phyloP scores from a whole-genome alignment of 2,329 filamentous ascomycete species.

The Fusarium armeniacum region DNA sequence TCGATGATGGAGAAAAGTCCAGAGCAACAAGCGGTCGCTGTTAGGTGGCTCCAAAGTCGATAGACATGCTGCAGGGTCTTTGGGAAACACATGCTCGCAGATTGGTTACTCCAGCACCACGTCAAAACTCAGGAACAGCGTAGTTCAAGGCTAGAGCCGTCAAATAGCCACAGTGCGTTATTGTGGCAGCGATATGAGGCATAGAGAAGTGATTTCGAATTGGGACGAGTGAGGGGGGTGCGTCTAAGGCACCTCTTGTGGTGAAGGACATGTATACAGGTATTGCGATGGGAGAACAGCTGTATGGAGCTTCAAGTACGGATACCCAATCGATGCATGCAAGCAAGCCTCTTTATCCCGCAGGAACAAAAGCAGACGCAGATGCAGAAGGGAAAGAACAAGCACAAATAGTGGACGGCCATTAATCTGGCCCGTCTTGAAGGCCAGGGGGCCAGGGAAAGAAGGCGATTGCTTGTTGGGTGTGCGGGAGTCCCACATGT shows the following conservation, averaged over 20 bases:
- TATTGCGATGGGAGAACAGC: constrained; percentile 47
- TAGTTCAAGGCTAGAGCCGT: constrained; percentile 29
- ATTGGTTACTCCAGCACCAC: constrained; percentile 40
- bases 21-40: constrained; percentile 10
- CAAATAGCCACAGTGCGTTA: constrained; percentile 45
- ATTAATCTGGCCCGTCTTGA: constrained; percentile 34
- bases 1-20: background rate
- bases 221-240: constrained; percentile 34
- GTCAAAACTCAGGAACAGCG: constrained; percentile 48
- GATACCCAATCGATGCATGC: constrained; percentile 58
- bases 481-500: constrained; percentile 52
- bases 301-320: constrained; percentile 56
- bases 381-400: constrained; percentile 37
- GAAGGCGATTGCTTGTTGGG: constrained; percentile 51
- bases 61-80: constrained; percentile 49
- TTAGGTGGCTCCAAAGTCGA: constrained; percentile 22
- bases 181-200: constrained; percentile 39
- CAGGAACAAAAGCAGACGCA: constrained; percentile 47
- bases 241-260: constrained; percentile 19
- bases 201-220: constrained; percentile 21
- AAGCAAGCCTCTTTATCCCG: constrained; percentile 55
- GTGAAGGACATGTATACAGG: constrained; percentile 33
- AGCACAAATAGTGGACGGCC: constrained; percentile 47
- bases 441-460: constrained; percentile 36
- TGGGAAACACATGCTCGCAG: constrained; percentile 28